Percentiles rank a stretch among this genome's conserved stretches.
phyloP scores from a whole-genome alignment of 305 asterid species.

The Fraxinus albicans region DNA sequence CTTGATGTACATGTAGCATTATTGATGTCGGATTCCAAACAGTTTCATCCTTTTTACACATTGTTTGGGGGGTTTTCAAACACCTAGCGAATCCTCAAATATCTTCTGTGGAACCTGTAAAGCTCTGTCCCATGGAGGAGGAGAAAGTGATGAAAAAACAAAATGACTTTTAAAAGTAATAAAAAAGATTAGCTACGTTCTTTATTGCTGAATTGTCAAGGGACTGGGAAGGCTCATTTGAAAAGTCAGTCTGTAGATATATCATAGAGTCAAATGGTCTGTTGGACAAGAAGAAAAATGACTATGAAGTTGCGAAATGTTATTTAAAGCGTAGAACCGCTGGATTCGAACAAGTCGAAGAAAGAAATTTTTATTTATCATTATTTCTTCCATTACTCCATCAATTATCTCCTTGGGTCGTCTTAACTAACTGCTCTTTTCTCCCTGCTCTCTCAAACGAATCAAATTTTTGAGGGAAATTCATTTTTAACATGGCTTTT shows the following conservation, averaged over 20 bases:
- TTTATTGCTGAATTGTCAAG: not conserved
- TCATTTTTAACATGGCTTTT: not conserved
- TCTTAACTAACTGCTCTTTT: not conserved
- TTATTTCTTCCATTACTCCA: not conserved
- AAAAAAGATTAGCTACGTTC: no score
- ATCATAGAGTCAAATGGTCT: not conserved
- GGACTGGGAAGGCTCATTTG: not conserved
- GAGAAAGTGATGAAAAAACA: not conserved
- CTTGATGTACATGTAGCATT: no score
- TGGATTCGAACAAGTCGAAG: no score
- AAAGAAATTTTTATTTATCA: no score
- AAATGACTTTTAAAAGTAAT: no score
- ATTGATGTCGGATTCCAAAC: not conserved
- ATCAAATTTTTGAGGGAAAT: not conserved
- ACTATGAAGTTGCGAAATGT: no score
- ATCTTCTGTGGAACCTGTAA: not conserved
- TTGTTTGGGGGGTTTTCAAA: not conserved
- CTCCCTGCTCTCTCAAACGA: not conserved
- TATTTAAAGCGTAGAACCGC: not conserved
- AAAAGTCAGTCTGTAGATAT: not conserved
- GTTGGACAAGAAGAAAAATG: no score
- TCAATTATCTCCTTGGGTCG: not conserved
- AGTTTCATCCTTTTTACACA: not conserved
- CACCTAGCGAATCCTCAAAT: conserved; percentile 17
- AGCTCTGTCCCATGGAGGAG: not conserved